Evolutionary conservation across 2,329 filamentous ascomycete species (phyloP).

Genomic region (Gnomoniopsis smithogilvyi): DNA sequence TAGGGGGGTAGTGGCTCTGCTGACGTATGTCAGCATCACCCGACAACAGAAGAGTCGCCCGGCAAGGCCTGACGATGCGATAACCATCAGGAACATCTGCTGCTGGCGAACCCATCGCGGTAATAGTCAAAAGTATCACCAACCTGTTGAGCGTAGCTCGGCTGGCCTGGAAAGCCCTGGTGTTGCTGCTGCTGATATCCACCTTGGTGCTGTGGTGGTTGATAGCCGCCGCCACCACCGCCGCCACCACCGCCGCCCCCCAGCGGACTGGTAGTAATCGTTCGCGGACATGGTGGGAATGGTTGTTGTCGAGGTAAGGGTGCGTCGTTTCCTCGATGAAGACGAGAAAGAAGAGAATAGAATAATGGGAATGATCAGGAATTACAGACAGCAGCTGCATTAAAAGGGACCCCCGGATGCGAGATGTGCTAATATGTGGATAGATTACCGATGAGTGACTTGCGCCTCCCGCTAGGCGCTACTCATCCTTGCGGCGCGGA

Average conservation of each 20-base stretch:
- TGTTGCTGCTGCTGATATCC: conserved; percentile 14
- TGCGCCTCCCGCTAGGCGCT: neutral
- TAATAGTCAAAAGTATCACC: conserved; percentile 10
- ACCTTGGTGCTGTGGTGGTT: conserved; percentile 20
- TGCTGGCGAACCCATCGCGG: neutral
- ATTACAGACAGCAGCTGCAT: neutral
- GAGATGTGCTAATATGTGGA: neutral
- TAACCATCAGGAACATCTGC: neutral
- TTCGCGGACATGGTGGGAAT: conserved; percentile 21
- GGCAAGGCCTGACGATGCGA: conserved; percentile 19
- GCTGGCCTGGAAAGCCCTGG: conserved; percentile 19
- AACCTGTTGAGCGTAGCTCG: conserved; percentile 23
- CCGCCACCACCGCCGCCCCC: conserved; percentile 10
- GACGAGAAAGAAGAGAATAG: neutral
- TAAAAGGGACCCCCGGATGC: neutral
- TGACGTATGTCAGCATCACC: conserved; percentile 20
- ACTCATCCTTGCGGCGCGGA: neutral
- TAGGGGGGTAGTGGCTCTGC: conserved; percentile 10
- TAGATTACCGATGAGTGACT: neutral
- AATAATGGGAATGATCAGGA: neutral
- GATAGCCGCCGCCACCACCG: conserved; percentile 9
- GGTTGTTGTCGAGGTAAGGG: neutral
- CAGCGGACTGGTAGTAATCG: conserved; percentile 20
- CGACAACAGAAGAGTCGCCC: conserved; percentile 20
- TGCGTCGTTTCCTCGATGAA: neutral